phyloP scores from a whole-genome alignment of 129 eudicot species.

The Apium graveolens region DNA sequence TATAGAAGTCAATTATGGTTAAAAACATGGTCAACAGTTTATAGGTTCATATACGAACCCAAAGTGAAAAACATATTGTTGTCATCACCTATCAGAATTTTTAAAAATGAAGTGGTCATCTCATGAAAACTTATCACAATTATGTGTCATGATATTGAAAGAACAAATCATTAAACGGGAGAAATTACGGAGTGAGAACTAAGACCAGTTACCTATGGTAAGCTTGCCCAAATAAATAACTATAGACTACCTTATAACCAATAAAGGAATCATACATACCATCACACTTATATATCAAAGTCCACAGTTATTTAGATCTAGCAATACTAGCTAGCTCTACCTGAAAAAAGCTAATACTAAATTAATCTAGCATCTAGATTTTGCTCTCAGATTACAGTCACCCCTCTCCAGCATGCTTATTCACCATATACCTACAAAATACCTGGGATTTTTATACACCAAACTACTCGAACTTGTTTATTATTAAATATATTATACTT shows the following conservation, averaged over 20 bases:
- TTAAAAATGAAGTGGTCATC: neutral
- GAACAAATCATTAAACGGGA: neutral
- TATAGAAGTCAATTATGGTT: neutral
- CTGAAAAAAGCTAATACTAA: neutral
- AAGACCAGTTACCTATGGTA: neutral
- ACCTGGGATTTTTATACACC: neutral
- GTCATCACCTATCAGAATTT: neutral
- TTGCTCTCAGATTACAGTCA: neutral
- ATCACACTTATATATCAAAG: neutral
- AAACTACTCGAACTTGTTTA: too few species aligned
- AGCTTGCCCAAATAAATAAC: neutral
- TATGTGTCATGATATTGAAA: neutral
- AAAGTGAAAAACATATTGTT: neutral
- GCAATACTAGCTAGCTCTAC: neutral
- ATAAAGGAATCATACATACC: neutral
- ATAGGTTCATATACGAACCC: neutral
- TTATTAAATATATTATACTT: too few species aligned
- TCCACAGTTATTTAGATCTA: neutral
- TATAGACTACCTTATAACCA: neutral
- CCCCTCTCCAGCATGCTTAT: too few species aligned
- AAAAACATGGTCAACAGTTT: neutral
- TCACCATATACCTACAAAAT: neutral
- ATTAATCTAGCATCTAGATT: neutral
- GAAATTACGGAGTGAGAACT: neutral
- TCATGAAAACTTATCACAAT: neutral